These are phyloP conservation scores for Rhizophagus sp. DNA, from an alignment of 192 early-diverging fungal species.

Conservation along the genomic window DNA sequence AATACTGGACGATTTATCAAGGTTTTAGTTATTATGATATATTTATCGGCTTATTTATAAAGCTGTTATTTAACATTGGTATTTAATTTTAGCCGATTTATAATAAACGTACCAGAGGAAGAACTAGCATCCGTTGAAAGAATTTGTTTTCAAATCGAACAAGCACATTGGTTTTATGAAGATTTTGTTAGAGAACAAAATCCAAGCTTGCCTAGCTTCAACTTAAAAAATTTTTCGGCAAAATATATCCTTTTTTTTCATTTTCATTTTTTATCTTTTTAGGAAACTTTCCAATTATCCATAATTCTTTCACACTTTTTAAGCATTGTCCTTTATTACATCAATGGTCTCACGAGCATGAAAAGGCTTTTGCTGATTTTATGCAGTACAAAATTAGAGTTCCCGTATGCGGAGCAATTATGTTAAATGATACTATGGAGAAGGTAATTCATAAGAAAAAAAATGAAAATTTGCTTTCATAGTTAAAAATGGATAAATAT, in stretches of 20 bases:
- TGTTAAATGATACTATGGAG: conserved; percentile 80
- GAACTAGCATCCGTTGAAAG: conserved; percentile 93
- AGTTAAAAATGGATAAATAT: background rate
- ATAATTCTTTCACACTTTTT: conserved; percentile 67
- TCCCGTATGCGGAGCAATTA: conserved; percentile 97
- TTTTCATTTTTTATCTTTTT: no score
- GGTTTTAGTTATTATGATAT: conserved; percentile 41
- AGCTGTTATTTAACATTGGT: background rate
- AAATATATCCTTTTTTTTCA: conserved; percentile 54
- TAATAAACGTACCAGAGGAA: conserved; percentile 97
- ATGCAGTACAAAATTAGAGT: conserved; percentile 95
- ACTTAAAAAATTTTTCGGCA: conserved; percentile 81
- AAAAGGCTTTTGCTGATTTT: conserved; percentile 87
- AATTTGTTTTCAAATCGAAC: conserved; percentile 98
- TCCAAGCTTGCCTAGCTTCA: conserved; percentile 77
- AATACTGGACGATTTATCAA: conserved; percentile 87
- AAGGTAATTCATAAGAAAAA: conserved; percentile 46
- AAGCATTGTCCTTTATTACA: conserved; percentile 87
- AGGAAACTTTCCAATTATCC: background rate
- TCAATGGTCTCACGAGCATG: conserved; percentile 86
- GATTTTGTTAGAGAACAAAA: conserved; percentile 94
- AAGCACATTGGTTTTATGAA: conserved; percentile 99
- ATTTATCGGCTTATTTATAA: background rate
- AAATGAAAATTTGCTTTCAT: background rate
- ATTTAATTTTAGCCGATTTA: conserved; percentile 75